Conservation (phyloP, 768 basidiomycete genomes). For the Xerocomus brunneocitrinus region DNA sequence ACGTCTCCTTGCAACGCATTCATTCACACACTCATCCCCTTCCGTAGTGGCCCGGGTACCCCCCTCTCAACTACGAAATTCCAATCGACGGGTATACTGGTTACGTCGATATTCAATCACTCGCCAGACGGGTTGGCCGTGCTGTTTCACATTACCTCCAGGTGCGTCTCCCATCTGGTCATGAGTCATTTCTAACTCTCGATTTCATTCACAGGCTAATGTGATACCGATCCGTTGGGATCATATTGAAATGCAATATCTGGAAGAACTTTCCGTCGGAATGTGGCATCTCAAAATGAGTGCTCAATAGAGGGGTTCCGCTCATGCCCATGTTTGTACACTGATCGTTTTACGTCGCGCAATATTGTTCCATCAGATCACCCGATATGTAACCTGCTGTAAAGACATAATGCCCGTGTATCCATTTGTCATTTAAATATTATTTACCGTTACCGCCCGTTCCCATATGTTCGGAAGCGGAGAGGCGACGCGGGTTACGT, state of each 20-base stretch:
- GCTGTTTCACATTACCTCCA: constrained; percentile 74
- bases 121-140: constrained; percentile 63
- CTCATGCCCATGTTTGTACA: constrained; percentile 2
- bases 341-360: constrained; percentile 6
- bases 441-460: constrained; percentile 13
- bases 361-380: constrained; percentile 8
- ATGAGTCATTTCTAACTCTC: constrained; percentile 7
- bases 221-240: constrained; percentile 67
- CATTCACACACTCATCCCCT: neutral
- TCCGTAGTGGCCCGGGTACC: constrained; percentile 64
- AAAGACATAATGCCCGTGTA: constrained; percentile 20
- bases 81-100: constrained; percentile 66
- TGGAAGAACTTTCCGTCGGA: constrained; percentile 65
- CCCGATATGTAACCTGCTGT: constrained; percentile 17
- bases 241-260: constrained; percentile 61
- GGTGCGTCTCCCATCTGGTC: constrained; percentile 33
- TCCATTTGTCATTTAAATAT: constrained; percentile 15
- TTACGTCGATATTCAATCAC: constrained; percentile 59
- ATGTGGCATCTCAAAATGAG: constrained; percentile 68
- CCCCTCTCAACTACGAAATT: constrained; percentile 68
- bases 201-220: constrained; percentile 46
- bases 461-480: too few species aligned
- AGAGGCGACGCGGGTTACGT: too few species aligned
- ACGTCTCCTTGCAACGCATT: constrained; percentile 19
- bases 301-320: constrained; percentile 17